Percentiles rank a stretch among this genome's conserved stretches.
These are phyloP conservation scores for Carex pumila DNA, from an alignment of 176 grass and related monocot species.

Conservation along the genomic window DNA sequence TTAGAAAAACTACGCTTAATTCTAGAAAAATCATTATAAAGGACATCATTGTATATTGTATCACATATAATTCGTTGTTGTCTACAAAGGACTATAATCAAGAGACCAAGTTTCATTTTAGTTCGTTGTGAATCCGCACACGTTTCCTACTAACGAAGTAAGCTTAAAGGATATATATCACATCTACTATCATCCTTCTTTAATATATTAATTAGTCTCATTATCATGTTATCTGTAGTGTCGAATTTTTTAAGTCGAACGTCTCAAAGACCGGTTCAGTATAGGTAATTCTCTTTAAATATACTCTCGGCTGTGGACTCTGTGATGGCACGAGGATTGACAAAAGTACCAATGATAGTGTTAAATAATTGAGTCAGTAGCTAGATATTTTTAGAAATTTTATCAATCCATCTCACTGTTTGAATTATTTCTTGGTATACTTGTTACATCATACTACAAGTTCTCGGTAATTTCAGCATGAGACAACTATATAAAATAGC, in stretches of 20 bases:
- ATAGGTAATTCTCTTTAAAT: background rate
- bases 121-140: background rate
- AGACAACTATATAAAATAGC: background rate
- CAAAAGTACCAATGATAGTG: background rate
- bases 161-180: background rate
- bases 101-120: background rate
- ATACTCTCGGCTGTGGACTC: background rate
- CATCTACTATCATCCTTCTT: background rate
- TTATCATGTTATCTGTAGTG: background rate
- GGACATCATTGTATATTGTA: background rate
- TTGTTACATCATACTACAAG: background rate
- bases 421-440: background rate
- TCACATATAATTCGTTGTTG: background rate
- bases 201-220: background rate
- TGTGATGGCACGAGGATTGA: background rate
- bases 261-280: background rate
- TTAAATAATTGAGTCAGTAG: background rate
- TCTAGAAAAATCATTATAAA: background rate
- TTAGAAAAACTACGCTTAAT: background rate
- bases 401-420: background rate
- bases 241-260: background rate
- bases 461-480: background rate
- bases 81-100: background rate
- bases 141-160: background rate
- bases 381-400: background rate